Conservation (phyloP, 2,329 filamentous ascomycete species). For the Stemphylium vesicarium region DNA sequence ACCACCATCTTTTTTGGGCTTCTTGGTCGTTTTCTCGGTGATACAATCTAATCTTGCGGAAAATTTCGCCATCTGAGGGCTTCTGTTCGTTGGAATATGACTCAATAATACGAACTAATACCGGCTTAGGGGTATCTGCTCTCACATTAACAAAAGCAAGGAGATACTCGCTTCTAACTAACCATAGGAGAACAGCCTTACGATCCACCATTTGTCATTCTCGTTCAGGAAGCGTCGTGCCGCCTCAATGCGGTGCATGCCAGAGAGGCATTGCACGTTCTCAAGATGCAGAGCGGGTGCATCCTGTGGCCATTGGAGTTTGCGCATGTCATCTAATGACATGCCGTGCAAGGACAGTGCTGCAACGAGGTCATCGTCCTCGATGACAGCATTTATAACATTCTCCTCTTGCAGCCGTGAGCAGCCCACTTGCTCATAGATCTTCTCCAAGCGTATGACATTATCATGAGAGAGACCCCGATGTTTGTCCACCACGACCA, state of each 20-base stretch:
- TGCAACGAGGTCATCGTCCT: conserved; percentile 11
- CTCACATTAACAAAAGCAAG: not conserved
- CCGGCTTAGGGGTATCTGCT: conserved; percentile 11
- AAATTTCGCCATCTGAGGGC: conserved; percentile 26
- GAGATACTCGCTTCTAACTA: conserved; percentile 2
- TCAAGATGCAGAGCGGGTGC: conserved; percentile 14
- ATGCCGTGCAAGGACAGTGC: conserved; percentile 10
- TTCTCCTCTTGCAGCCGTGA: conserved; percentile 24
- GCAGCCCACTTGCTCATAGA: conserved; percentile 13
- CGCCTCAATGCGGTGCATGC: conserved; percentile 22
- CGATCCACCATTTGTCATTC: conserved; percentile 31
- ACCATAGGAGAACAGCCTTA: conserved; percentile 26
- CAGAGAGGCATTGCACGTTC: conserved; percentile 22
- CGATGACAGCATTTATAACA: conserved; percentile 23
- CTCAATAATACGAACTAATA: conserved; percentile 7
- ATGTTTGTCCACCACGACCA: conserved; percentile 5
- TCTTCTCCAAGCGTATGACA: conserved; percentile 3
- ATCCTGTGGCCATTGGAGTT: conserved; percentile 13
- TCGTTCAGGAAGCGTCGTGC: conserved; percentile 20
- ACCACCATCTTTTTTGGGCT: conserved; percentile 24
- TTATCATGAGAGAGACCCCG: conserved; percentile 7
- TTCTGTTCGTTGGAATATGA: conserved; percentile 22
- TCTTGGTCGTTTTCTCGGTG: conserved; percentile 12
- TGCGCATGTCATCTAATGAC: conserved; percentile 8
- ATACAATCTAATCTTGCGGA: conserved; percentile 29